phyloP scores from a whole-genome alignment of 768 basidiomycete species.

The Pisolithus sp. region DNA sequence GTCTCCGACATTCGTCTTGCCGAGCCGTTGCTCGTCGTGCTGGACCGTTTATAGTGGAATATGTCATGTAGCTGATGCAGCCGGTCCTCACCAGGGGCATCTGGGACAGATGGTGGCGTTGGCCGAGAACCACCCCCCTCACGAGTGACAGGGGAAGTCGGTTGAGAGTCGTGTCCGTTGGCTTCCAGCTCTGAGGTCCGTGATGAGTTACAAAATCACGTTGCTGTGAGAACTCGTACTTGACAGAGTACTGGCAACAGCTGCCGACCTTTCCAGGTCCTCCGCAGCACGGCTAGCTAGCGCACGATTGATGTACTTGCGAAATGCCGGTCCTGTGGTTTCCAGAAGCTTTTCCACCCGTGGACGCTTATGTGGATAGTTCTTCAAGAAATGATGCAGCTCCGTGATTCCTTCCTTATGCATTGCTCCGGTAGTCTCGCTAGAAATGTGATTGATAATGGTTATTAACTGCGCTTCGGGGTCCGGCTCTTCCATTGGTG shows the following conservation, averaged over 20 bases:
- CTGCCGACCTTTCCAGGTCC: slow-evolving; percentile 72
- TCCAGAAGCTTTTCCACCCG: slow-evolving; percentile 86
- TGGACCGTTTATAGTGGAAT: slow-evolving; percentile 72
- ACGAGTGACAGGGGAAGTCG: slow-evolving; percentile 25
- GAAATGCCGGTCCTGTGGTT: slow-evolving; percentile 82
- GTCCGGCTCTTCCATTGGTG: slow-evolving; percentile 73
- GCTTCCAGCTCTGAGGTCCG: slow-evolving; percentile 53
- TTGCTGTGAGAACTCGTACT: slow-evolving; percentile 42
- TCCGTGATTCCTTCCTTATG: slow-evolving; percentile 95
- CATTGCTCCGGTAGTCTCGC: slow-evolving; percentile 81
- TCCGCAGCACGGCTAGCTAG: slow-evolving; percentile 83
- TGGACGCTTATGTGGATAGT: slow-evolving; percentile 76
- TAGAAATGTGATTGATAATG: slow-evolving; percentile 82
- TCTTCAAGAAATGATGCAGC: slow-evolving; percentile 88
- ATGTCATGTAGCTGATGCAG: slow-evolving; percentile 72
- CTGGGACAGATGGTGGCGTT: slow-evolving; percentile 22
- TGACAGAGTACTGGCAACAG: slow-evolving; percentile 77
- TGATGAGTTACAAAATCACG: slow-evolving; percentile 6
- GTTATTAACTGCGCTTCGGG: slow-evolving; percentile 77
- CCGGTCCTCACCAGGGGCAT: slow-evolving; percentile 50
- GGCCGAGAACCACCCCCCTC: slow-evolving; percentile 31
- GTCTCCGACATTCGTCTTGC: slow-evolving; percentile 15
- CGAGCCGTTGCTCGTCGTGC: slow-evolving; percentile 45
- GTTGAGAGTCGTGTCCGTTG: slow-evolving; percentile 37
- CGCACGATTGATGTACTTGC: slow-evolving; percentile 86